Evolutionary conservation across 495 filamentous ascomycete genomes (phyloP).

Genomic region (Aspergillus indologenus): DNA sequence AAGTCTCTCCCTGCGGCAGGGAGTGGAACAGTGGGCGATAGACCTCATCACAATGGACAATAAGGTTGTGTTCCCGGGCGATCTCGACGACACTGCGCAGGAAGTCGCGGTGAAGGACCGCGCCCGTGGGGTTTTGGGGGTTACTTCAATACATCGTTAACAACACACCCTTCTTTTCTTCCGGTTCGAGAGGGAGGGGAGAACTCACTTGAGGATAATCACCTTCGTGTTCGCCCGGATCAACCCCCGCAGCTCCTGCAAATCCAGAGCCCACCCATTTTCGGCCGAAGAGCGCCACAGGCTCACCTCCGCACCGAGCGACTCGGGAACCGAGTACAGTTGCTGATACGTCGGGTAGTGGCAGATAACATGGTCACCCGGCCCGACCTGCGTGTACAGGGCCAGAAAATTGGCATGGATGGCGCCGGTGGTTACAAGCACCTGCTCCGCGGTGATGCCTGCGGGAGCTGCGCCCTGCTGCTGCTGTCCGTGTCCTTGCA

Average conservation of each 20-base stretch:
- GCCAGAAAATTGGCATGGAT: slow-evolving; percentile 80
- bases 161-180: slow-evolving; percentile 40
- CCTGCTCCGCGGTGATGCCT: slow-evolving; percentile 46
- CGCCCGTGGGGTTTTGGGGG: slow-evolving; percentile 85
- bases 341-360: slow-evolving; percentile 91
- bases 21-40: slow-evolving; percentile 88
- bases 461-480: neutral
- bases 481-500: neutral
- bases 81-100: slow-evolving; percentile 63
- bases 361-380: slow-evolving; percentile 85
- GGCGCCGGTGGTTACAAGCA: slow-evolving; percentile 77
- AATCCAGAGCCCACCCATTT: slow-evolving; percentile 64
- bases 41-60: slow-evolving; percentile 76
- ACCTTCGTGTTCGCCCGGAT: slow-evolving; percentile 74
- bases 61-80: slow-evolving; percentile 60
- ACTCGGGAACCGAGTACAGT: slow-evolving; percentile 72
- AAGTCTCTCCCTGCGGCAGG: slow-evolving; percentile 53
- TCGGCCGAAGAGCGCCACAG: slow-evolving; percentile 70
- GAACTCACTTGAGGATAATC: slow-evolving; percentile 59
- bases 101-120: slow-evolving; percentile 59
- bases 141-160: slow-evolving; percentile 54
- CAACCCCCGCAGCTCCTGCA: slow-evolving; percentile 62
- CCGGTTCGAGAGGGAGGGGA: neutral
- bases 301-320: slow-evolving; percentile 76
- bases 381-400: slow-evolving; percentile 70